phyloP scores from a whole-genome alignment of 768 basidiomycete genomes.

The Suillus bovinus region DNA sequence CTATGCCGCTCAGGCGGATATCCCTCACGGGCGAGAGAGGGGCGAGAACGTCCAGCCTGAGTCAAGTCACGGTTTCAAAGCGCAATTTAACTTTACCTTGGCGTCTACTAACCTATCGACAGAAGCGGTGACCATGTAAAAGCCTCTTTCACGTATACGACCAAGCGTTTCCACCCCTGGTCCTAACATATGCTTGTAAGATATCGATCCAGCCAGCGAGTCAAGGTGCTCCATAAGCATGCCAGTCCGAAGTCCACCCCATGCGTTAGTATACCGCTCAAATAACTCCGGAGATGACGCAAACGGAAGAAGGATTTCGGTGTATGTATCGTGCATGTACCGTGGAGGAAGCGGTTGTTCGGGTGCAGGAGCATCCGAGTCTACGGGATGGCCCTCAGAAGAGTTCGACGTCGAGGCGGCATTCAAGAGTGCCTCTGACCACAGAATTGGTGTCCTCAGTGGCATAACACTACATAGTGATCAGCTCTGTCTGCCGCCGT shows the following conservation, averaged over 20 bases:
- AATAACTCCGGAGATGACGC: conserved; percentile 55
- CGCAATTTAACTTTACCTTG: background rate
- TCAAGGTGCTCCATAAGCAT: conserved; percentile 82
- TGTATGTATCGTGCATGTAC: conserved; percentile 72
- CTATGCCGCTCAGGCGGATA: conserved; percentile 75
- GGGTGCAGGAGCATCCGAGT: conserved; percentile 15
- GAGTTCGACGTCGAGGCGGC: conserved; percentile 25
- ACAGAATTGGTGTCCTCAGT: conserved; percentile 49
- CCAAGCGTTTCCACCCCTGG: conserved; percentile 57
- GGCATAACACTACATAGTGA: conserved; percentile 50
- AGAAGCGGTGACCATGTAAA: conserved; percentile 83
- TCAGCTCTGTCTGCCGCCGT: conserved; percentile 7
- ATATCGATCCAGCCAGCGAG: conserved; percentile 80
- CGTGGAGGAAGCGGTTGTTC: conserved; percentile 40
- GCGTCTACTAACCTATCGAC: conserved; percentile 62
- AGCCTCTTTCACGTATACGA: conserved; percentile 59
- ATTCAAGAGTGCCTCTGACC: conserved; percentile 59
- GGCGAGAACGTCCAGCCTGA: conserved; percentile 67
- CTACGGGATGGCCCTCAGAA: conserved; percentile 15
- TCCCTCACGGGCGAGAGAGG: conserved; percentile 62
- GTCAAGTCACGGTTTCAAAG: background rate
- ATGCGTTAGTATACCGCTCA: conserved; percentile 71
- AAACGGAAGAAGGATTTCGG: conserved; percentile 66
- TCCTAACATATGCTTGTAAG: conserved; percentile 81
- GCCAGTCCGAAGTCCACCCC: conserved; percentile 69